These are phyloP conservation scores for Penstemon davidsonii DNA, from an alignment of 257 asterid species.

Conservation along the genomic window DNA sequence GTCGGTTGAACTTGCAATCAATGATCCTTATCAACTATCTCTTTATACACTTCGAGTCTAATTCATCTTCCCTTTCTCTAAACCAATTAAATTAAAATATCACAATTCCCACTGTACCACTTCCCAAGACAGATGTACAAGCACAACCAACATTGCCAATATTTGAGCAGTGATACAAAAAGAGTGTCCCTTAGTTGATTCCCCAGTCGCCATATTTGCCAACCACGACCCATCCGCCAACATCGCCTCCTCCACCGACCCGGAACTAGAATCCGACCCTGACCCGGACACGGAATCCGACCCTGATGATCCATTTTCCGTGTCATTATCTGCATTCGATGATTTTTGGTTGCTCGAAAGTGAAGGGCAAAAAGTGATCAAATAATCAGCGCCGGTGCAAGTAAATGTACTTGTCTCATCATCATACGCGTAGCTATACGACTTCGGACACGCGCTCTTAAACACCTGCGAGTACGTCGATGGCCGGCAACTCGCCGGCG, in stretches of 20 bases:
- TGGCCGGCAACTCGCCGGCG: slow-evolving; percentile 68
- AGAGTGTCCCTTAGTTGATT: slow-evolving; percentile 31
- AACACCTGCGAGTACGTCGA: slow-evolving; percentile 64
- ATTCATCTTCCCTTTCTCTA: too few relatives aligned
- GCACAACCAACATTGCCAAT: slow-evolving; percentile 25
- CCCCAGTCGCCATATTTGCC: slow-evolving; percentile 72
- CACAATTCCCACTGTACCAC: slow-evolving; percentile 27
- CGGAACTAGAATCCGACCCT: slow-evolving; percentile 35
- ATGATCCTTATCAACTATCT: background rate
- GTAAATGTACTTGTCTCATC: slow-evolving; percentile 75
- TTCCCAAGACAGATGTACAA: slow-evolving; percentile 35
- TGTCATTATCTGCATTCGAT: slow-evolving; percentile 37
- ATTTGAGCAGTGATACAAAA: slow-evolving; percentile 15
- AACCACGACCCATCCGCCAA: slow-evolving; percentile 74
- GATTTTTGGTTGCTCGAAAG: slow-evolving; percentile 42
- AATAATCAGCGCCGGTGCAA: slow-evolving; percentile 61
- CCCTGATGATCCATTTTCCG: slow-evolving; percentile 28
- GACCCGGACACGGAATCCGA: slow-evolving; percentile 22
- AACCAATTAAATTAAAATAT: too few relatives aligned
- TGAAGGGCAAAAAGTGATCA: slow-evolving; percentile 66
- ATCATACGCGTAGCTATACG: slow-evolving; percentile 77
- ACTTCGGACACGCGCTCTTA: slow-evolving; percentile 68
- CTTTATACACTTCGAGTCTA: background rate
- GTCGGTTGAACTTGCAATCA: background rate
- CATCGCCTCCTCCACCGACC: slow-evolving; percentile 46